Evolutionary conservation across 1,284 basidiomycete species (phyloP), one percentile per base, ranked within the genome.

Genomic region (Neonothopanus nambi): DNA sequence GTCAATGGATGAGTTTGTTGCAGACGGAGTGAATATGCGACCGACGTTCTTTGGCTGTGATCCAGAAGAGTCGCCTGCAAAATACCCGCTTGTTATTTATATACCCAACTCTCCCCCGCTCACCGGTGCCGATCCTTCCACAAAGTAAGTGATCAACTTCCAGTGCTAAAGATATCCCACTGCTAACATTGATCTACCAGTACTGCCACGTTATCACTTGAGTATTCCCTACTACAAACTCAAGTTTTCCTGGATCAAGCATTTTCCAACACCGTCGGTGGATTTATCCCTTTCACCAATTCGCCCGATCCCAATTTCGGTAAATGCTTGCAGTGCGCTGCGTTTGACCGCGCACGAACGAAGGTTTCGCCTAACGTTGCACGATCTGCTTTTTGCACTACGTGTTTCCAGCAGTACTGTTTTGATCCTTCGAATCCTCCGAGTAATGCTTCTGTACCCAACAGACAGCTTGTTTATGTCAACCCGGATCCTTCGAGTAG

Each of bases 381-480:
- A 4, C 76, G 79, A n/a, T 81, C 80, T 15, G 60, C 66, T 4
- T 58, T 74, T 30, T 82, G 80, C 62, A 52, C 65, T 4, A 57
- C 67, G 45, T 82, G 80, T 56, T 82, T 82, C 66, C 59, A 70
- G 43, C 77, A 76, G 57, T 82, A 82, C 55, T 82, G 80, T 61
- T 82, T 68, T 61, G 73, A 81, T 62, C 75, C 79, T 12, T 53
- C 60, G 15, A 72, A 76, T 54, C 74, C 73, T 18, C 70, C 79
- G 1, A 77, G 71, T 58, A 67, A 66, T 45, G 58, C 60, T 13
- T 68, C 71, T 54, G 64, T 82, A n/a, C 72, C 76, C 0, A 72
- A 73, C 6, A 62, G 80, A 41, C 74, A 77, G 58, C 64, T 73
- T 4, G 54, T 49, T 3, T 80, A 80, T 60, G 70, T 70, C 3